Evolutionary conservation across 331 rosid genomes (phyloP), one percentile per base, ranked within the genome.

Genomic region (Malus hybrid): DNA sequence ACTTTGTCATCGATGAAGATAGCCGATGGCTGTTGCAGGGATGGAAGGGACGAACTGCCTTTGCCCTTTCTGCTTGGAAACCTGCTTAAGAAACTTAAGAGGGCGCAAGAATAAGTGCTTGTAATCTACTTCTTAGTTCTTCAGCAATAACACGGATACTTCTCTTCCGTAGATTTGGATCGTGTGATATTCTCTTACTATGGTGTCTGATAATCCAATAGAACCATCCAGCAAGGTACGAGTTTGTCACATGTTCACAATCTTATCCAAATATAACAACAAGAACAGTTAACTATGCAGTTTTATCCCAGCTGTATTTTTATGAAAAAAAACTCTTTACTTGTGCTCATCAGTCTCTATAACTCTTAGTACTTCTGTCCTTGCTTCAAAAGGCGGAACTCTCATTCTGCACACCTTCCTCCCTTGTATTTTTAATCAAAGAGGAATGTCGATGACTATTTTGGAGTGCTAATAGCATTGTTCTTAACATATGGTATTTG

Each of bases 21-120:
- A 32, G 85, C 65, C 78, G 73, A 70, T 92, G 96, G 97, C 27
- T 92, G 72, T 80, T 92, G 80, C 96, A 90, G 83, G 97, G 97
- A 74, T 92, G 97, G 97, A 92, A 92, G 76, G 97, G 97, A 71
- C 72, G 96, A 67, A 92, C 87, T 29, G 67, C 87, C 44, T 92
- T 52, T 18, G 96, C 97, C 16, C 79, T 92, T 66, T 92, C 96
- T 55, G 82, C 86, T 67, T 92, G 97, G 97, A 88, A 77, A 75
- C 92, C 97, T 67, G 82, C 87, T 42, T 83, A 81, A 83, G 54
- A 34, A 65, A 68, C 72, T 34, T 34, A 34, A 34, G 39, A 34
- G 39, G 39, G 39, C 39, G 9, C 39, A 34, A 7, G 0, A 34
- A 34, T 34, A 6, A 27, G 63, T 57, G 76, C 78, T 19, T 36